These are phyloP conservation scores for Gamarada debralockiae DNA, from an alignment of 495 filamentous ascomycete species.

Conservation along the genomic window DNA sequence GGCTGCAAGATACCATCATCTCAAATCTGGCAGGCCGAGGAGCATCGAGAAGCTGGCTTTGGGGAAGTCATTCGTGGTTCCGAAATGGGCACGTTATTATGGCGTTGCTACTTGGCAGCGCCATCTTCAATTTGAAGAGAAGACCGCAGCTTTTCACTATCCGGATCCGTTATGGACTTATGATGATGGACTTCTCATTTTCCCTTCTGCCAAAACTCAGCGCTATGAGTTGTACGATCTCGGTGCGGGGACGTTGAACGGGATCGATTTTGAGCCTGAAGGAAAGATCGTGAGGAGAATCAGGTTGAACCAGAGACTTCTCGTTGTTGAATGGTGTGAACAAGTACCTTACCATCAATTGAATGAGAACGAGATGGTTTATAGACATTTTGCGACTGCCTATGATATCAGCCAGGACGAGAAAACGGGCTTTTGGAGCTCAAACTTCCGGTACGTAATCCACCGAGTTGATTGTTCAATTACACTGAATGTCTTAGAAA, in stretches of 20 bases:
- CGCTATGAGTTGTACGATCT: slow-evolving; percentile 53
- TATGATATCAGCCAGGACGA: slow-evolving; percentile 44
- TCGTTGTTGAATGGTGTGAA: slow-evolving; percentile 68
- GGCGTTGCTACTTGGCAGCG: slow-evolving; percentile 54
- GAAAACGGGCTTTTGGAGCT: slow-evolving; percentile 4
- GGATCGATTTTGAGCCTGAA: slow-evolving; percentile 51
- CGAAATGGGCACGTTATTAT: slow-evolving; percentile 33
- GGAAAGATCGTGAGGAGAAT: slow-evolving; percentile 56
- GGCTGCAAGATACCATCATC: slow-evolving; percentile 52
- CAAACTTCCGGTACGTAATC: slow-evolving; percentile 12
- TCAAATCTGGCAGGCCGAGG: slow-evolving; percentile 44
- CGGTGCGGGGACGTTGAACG: slow-evolving; percentile 35
- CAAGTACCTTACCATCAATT: slow-evolving; percentile 51
- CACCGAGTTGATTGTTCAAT: slow-evolving; percentile 4
- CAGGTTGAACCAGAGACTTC: slow-evolving; percentile 49
- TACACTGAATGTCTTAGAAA: slow-evolving; percentile 52
- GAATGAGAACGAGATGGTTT: slow-evolving; percentile 52
- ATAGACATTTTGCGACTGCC: slow-evolving; percentile 62
- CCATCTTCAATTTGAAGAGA: slow-evolving; percentile 44
- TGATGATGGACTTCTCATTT: slow-evolving; percentile 57
- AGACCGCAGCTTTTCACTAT: slow-evolving; percentile 41
- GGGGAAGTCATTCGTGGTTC: slow-evolving; percentile 25
- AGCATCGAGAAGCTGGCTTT: slow-evolving; percentile 43
- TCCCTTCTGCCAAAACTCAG: slow-evolving; percentile 38
- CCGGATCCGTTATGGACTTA: slow-evolving; percentile 57